Base-by-base conservation (phyloP, 1,284 basidiomycete genomes). In the Ustilago cynodontis region DNA sequence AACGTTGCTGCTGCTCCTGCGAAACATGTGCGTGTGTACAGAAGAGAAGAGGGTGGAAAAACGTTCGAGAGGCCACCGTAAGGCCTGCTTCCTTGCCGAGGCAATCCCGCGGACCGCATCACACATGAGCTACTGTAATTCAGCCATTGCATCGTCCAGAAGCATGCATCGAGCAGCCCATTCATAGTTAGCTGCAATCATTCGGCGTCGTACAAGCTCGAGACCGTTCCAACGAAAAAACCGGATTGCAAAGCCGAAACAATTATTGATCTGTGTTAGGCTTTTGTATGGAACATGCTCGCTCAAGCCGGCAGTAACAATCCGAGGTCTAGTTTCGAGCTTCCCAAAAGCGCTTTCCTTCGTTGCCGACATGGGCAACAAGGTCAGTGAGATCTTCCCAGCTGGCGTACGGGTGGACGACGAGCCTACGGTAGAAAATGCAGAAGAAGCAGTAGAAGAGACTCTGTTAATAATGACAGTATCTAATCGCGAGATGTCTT, bases 61-160 rank as follows among this genome's bases (percentile, higher is more conserved):
- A 59, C 2, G 8, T 59, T 35, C 20, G 18, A 39, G 11, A 29
- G 9, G 20, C 3, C 20, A 22, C 8, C 11, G 3, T 54, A 22
- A 20, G 11, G 49, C 28, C 50, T 20, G 29, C 20, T 16, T n/a
- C 28, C 16, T 3, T 20, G 2, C 50, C 50, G 50, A 31, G 50
- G 50, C 50, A 52, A 52, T 52, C 28, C 50, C 50, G 50, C 29
- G 55, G 47, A 16, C 16, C 28, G 41, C n/a, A 18, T 43, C n/a
- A n/a, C 6, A 16, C 8, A 8, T n/a, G n/a, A n/a, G n/a, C n/a
- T n/a, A n/a, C n/a, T n/a, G n/a, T n/a, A n/a, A n/a, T n/a, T n/a
- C n/a, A n/a, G n/a, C n/a, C n/a, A n/a, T n/a, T n/a, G n/a, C n/a
- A n/a, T 22, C 4, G 7, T 49, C 1, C 5, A 26, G 26, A 11